A percentile compares a stretch with the other conserved stretches of the same genome.
Evolutionary conservation across 176 grass and related monocot genomes (phyloP).

Genomic region (Aegilops sharonensis): DNA sequence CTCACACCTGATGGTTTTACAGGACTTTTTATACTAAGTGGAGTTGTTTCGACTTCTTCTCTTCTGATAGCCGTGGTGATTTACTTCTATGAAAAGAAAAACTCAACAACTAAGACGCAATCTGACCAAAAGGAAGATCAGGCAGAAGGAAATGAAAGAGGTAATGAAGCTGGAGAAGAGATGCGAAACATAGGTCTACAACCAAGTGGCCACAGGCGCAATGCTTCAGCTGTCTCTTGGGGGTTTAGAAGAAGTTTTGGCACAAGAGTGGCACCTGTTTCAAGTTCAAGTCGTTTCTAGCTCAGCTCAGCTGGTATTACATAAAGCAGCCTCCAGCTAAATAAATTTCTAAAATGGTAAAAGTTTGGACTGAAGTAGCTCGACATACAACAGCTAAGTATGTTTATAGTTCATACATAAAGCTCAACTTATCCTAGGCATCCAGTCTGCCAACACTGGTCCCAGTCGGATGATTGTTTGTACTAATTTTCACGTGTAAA

Average conservation of each 20-base stretch:
- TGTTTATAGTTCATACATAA: neutral
- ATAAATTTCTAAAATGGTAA: neutral
- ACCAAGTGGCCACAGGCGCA: neutral
- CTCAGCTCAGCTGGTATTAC: neutral
- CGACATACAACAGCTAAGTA: neutral
- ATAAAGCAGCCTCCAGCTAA: neutral
- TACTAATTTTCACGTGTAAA: neutral
- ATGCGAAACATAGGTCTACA: neutral
- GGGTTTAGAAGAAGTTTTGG: neutral
- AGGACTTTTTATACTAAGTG: constrained; percentile 48
- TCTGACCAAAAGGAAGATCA: neutral
- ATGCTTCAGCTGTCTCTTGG: neutral
- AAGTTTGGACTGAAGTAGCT: neutral
- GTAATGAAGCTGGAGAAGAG: neutral
- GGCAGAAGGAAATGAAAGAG: neutral
- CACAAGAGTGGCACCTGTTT: neutral
- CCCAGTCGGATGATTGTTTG: neutral
- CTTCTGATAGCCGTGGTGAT: constrained; percentile 35
- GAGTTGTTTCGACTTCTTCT: constrained; percentile 28
- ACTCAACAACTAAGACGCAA: neutral
- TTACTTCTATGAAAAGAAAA: constrained; percentile 33
- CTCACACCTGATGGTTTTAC: constrained; percentile 38
- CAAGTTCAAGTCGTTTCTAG: neutral
- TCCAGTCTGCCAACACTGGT: neutral
- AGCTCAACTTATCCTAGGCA: neutral